Evolutionary conservation across 2,329 filamentous ascomycete species (phyloP).

Genomic region (Tothia fuscella): DNA sequence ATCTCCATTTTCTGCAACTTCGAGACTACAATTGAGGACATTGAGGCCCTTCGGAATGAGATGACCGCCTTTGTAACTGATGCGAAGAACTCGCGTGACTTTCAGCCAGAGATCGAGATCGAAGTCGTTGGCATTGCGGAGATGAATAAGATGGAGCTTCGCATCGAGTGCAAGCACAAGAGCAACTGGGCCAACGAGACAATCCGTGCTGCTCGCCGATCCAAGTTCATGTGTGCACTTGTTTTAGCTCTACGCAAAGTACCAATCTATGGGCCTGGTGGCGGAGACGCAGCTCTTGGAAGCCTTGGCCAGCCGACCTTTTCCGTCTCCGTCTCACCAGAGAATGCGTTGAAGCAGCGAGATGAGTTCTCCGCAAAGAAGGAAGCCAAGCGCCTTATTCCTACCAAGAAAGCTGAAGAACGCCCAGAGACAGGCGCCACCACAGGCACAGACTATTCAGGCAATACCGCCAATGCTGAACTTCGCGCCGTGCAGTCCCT

Average conservation of each 20-base stretch:
- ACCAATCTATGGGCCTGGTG: conserved; percentile 73
- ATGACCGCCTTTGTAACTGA: conserved; percentile 74
- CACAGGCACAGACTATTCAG: conserved; percentile 23
- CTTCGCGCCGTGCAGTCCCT: conserved; percentile 32
- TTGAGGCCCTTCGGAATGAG: conserved; percentile 72
- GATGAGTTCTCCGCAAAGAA: conserved; percentile 37
- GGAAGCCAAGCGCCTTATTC: conserved; percentile 54
- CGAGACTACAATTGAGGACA: conserved; percentile 79
- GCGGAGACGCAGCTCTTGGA: conserved; percentile 51
- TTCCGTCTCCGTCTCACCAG: conserved; percentile 62
- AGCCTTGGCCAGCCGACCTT: conserved; percentile 63
- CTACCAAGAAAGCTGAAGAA: conserved; percentile 26
- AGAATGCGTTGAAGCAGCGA: conserved; percentile 52
- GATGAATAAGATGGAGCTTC: conserved; percentile 77
- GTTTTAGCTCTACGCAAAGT: conserved; percentile 75
- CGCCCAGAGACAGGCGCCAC: conserved; percentile 12
- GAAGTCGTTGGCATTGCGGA: conserved; percentile 68
- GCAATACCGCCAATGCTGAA: conserved; percentile 19
- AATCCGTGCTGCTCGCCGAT: conserved; percentile 67
- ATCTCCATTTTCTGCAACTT: conserved; percentile 71
- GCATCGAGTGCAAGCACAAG: conserved; percentile 80
- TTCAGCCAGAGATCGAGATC: conserved; percentile 71
- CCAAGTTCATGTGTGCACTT: conserved; percentile 94
- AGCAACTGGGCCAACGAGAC: conserved; percentile 54
- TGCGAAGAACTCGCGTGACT: conserved; percentile 81